phyloP scores from a whole-genome alignment of 140 eudicot species.

The Ambrosia hybrid region DNA sequence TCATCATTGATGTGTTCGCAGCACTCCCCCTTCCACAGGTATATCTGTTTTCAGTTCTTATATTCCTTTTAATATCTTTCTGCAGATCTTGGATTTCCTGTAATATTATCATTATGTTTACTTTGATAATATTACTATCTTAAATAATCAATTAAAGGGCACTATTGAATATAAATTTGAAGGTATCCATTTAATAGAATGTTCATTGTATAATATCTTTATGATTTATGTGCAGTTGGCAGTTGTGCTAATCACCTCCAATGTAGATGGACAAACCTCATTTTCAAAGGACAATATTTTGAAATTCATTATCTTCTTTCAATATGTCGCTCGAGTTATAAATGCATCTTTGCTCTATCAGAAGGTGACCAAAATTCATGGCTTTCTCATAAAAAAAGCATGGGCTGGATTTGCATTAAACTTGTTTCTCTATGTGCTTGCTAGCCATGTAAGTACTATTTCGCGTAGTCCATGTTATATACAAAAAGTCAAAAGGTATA shows the following conservation, averaged over 20 bases:
- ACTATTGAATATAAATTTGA: background rate
- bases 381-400: slow-evolving; percentile 50
- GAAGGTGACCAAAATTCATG: slow-evolving; percentile 45
- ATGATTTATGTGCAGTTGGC: slow-evolving; percentile 31
- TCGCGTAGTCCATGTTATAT: background rate
- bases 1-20: background rate
- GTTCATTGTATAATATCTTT: background rate
- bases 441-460: slow-evolving; percentile 59
- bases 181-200: background rate
- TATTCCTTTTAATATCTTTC: background rate
- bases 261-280: slow-evolving; percentile 14
- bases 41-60: slow-evolving; percentile 2
- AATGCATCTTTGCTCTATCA: slow-evolving; percentile 25
- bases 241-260: slow-evolving; percentile 33
- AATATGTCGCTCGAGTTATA: slow-evolving; percentile 39
- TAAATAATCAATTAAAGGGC: slow-evolving; percentile 4
- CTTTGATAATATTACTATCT: background rate
- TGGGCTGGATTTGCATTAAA: slow-evolving; percentile 73
- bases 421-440: slow-evolving; percentile 63
- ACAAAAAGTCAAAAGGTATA: background rate
- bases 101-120: background rate
- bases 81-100: too few species aligned
- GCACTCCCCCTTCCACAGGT: slow-evolving; percentile 13
- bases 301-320: slow-evolving; percentile 36
- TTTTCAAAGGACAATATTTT: slow-evolving; percentile 21